Conservation (phyloP, 1,284 basidiomycete species). For the Leccinum pachyderme region DNA sequence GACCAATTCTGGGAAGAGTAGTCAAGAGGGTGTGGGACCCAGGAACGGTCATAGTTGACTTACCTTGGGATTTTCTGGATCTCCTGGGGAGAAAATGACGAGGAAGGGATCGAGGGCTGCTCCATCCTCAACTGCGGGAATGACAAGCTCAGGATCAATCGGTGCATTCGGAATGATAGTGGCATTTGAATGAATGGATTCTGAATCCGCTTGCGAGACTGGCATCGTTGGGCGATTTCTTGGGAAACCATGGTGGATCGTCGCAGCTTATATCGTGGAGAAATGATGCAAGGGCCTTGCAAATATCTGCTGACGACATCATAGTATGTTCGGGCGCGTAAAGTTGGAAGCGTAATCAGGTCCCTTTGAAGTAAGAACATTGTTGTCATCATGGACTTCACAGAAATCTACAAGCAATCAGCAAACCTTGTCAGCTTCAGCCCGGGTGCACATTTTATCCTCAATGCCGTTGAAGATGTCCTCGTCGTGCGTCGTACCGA, state of each 20-base stretch:
- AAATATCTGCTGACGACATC: conserved; percentile 13
- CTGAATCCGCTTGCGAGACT: conserved; percentile 12
- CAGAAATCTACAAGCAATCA: conserved; percentile 76
- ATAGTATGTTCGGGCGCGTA: not conserved
- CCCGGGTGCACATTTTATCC: conserved; percentile 70
- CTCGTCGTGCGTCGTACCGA: conserved; percentile 74
- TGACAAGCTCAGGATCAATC: conserved; percentile 14
- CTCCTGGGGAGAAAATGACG: conserved; percentile 32
- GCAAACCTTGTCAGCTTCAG: conserved; percentile 66
- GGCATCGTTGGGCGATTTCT: conserved; percentile 10
- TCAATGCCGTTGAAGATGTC: conserved; percentile 69
- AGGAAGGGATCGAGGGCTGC: conserved; percentile 26
- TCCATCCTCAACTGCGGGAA: not conserved
- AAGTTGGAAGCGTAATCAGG: not conserved
- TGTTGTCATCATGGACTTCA: conserved; percentile 60
- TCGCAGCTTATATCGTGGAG: conserved; percentile 14
- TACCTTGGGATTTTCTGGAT: conserved; percentile 41
- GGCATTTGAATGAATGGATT: conserved; percentile 13
- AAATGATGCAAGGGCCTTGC: conserved; percentile 3
- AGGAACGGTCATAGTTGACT: not conserved
- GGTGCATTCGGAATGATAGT: conserved; percentile 15
- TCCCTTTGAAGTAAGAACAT: not conserved
- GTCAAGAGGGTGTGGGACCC: not conserved
- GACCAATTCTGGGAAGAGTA: conserved; percentile 53
- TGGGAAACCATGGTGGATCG: not conserved